Base-by-base conservation (phyloP, 2,329 filamentous ascomycete species). In the Parascedosporium putredinis region DNA sequence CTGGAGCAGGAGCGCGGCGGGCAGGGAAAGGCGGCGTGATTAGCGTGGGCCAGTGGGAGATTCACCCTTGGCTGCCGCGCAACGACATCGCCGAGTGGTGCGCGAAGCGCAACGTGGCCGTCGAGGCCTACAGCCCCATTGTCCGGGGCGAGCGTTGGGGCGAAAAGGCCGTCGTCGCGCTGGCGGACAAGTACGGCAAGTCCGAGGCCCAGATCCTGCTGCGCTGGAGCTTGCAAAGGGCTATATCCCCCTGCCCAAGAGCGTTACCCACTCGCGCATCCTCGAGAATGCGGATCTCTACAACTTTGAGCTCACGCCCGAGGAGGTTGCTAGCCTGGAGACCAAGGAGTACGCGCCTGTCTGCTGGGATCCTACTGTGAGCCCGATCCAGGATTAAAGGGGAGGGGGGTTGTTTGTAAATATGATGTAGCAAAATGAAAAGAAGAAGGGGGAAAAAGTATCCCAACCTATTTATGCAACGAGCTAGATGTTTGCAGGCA, bases 41-140 rank as follows among this genome's bases (percentile, higher is more conserved):
- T 59, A 85, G 83, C 53, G 85, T 95, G 33, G 89, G 88, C 36
- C 90, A 95, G 67, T 88, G 85, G 66, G 90, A 96, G 67, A 69
- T 96, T 9, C 90, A 96, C 65, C 90, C 90, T 1, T 96, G 88
- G 89, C 79, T 89, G 38, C 74, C 81, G 7, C 75, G 89, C n/a
- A 69, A 74, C 20, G 88, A 95, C 59, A 88, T 96, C 53, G 81
- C 83, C 7, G 70, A 78, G 44, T 96, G 89, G 88, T 86, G 85
- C 57, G 64, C 73, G 54, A 72, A 82, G 63, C 73, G 79, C 16
- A 73, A 73, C 52, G 69, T 86, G 18, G 74, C 79, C 27, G 63
- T 86, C 12, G 74, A 88, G 66, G 79, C 79, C 0, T 84, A 82
- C 60, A 74, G 70, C 38, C 79, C 80, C 10, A 68, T 83, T 38